phyloP scores from a whole-genome alignment of 257 asterid species.

The Verbascum thapsus region DNA sequence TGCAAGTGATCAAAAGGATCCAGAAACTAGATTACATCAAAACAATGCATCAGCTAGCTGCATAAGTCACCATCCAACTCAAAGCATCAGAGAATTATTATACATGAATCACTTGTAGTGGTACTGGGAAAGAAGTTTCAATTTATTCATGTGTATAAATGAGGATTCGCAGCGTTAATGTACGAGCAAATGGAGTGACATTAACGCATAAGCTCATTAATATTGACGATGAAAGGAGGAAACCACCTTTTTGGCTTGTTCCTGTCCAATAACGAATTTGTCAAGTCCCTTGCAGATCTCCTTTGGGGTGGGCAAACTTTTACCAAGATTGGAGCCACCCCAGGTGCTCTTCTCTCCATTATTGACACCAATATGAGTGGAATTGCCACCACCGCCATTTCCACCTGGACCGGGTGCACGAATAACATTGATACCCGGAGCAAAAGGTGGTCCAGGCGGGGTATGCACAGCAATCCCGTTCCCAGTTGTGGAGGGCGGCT shows the following conservation, averaged over 20 bases:
- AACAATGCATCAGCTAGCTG: constrained; percentile 5
- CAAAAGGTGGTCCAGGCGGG: constrained; percentile 91
- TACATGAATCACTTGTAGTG: constrained; percentile 11
- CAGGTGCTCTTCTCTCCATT: constrained; percentile 63
- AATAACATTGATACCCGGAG: constrained; percentile 74
- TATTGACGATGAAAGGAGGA: constrained; percentile 8
- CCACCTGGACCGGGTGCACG: constrained; percentile 50
- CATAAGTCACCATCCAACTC: constrained; percentile 8
- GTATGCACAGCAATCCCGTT: constrained; percentile 84
- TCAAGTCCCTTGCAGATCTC: constrained; percentile 92
- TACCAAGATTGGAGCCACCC: constrained; percentile 94
- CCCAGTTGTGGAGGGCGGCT: constrained; percentile 42
- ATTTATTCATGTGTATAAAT: background rate
- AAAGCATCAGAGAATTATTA: constrained; percentile 9
- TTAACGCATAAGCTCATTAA: background rate
- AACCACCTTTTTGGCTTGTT: constrained; percentile 87
- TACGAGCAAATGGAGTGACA: constrained; percentile 5
- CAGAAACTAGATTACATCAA: constrained; percentile 16
- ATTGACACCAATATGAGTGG: constrained; percentile 32
- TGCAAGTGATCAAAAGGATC: constrained; percentile 31
- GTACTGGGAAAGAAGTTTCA: background rate
- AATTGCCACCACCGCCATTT: constrained; percentile 37
- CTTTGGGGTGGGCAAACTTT: constrained; percentile 81
- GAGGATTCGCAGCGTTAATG: constrained; percentile 4
- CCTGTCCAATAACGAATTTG: constrained; percentile 90